phyloP scores from a whole-genome alignment of 805 yeast genomes.

The Candida stauntonica region DNA sequence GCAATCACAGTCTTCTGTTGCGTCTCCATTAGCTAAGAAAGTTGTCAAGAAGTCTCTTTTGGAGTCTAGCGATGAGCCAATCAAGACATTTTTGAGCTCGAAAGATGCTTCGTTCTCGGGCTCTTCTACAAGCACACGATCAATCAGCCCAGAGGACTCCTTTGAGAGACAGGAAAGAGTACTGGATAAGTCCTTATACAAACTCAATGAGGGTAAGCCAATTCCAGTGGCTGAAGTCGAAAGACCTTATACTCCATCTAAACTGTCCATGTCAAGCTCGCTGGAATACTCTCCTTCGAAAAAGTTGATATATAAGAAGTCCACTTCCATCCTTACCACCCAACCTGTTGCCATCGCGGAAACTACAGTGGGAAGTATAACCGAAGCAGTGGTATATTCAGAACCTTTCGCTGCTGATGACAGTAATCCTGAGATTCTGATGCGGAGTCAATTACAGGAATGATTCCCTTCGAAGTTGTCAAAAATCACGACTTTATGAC shows the following conservation, averaged over 20 bases:
- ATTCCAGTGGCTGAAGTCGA: neutral
- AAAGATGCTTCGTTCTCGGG: neutral
- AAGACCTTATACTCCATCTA: conserved; percentile 7
- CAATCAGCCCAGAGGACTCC: conserved; percentile 19
- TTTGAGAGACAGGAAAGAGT: conserved; percentile 21
- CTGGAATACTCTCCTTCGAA: conserved; percentile 16
- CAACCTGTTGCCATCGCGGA: conserved; percentile 3
- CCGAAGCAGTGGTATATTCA: conserved; percentile 25
- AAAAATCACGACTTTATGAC: too few relatives aligned
- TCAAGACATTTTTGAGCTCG: neutral
- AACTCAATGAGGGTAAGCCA: conserved; percentile 4
- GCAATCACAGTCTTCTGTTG: neutral
- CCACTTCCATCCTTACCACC: conserved; percentile 16
- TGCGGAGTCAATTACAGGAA: conserved; percentile 7
- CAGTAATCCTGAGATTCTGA: conserved; percentile 3
- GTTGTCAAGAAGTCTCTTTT: neutral
- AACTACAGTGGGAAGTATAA: conserved; percentile 21
- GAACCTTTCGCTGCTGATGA: conserved; percentile 15
- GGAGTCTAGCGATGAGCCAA: neutral
- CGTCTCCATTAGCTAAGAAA: neutral
- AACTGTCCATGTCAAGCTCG: conserved; percentile 1
- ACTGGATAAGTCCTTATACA: conserved; percentile 13
- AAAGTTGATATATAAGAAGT: conserved; percentile 16
- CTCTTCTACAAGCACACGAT: conserved; percentile 7
- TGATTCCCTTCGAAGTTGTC: too few relatives aligned